Percentiles rank a stretch among this genome's conserved stretches.
phyloP scores from a whole-genome alignment of 2,329 filamentous ascomycete species.

The Cordyceps farinosa region DNA sequence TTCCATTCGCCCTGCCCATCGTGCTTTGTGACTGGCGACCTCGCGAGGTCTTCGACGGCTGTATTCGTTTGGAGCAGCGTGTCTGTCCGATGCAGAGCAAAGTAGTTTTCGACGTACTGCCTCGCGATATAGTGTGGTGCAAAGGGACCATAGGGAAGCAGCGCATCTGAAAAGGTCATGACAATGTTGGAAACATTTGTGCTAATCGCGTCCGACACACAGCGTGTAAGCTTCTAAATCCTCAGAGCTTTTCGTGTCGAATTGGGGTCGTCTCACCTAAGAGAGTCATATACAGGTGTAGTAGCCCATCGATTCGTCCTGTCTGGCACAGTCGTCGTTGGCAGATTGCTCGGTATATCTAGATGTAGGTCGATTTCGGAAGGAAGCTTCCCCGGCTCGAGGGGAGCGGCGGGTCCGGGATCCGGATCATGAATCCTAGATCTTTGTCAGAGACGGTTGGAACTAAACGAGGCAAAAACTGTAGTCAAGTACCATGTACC shows the following conservation, averaged over 20 bases:
- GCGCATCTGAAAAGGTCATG: conserved; percentile 52
- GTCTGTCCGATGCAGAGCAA: conserved; percentile 48
- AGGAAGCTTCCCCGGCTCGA: conserved; percentile 43
- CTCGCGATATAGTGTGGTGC: conserved; percentile 52
- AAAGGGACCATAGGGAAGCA: conserved; percentile 54
- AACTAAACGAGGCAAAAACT: background rate
- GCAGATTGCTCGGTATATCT: conserved; percentile 40
- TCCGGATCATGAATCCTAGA: conserved; percentile 50
- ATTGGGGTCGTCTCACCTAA: conserved; percentile 40
- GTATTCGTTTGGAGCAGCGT: conserved; percentile 45
- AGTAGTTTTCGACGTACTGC: conserved; percentile 55
- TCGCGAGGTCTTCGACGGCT: conserved; percentile 48
- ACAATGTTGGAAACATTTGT: conserved; percentile 56
- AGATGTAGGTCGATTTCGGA: conserved; percentile 44
- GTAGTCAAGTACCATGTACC: conserved; percentile 39
- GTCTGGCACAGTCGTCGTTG: conserved; percentile 37
- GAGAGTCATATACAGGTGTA: conserved; percentile 49
- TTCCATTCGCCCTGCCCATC: conserved; percentile 37
- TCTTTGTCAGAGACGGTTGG: background rate
- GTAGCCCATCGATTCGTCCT: conserved; percentile 42
- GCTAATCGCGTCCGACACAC: conserved; percentile 25
- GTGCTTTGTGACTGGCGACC: conserved; percentile 22
- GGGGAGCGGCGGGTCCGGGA: conserved; percentile 31
- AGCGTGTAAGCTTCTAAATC: background rate
- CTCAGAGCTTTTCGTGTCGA: background rate